Base-by-base conservation (phyloP, 2,329 filamentous ascomycete genomes). In the Penicillium verrucosum region DNA sequence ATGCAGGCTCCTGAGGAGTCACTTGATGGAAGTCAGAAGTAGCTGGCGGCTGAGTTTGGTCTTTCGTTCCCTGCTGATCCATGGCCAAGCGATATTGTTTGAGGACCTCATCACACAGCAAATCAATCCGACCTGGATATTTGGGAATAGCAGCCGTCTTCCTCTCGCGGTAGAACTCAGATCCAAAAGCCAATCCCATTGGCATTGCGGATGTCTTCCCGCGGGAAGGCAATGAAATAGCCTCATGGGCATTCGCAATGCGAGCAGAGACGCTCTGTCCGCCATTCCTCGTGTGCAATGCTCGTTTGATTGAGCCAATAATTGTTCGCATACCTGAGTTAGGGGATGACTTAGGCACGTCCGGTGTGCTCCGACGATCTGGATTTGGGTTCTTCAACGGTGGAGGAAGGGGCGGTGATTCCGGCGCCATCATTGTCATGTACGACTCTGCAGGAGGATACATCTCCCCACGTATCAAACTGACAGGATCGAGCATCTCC, bases 401-500 rank as follows among this genome's bases (percentile, higher is more conserved):
- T 27, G 68, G 59, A n/a, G 70, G 64, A 40, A 77, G 67, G 54
- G 72, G 66, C 32, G 72, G 76, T 4, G 80, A 80, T 46, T 78
- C 79, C 6, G 83, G 80, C 6, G 82, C 78, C 51, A 85, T 75
- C 36, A 86, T 77, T 42, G 92, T 86, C 40, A 97, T 88, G 69
- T 89, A 91, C 0, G 92, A 86, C 59, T 94, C 89, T 0, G 85
- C 85, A 1, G 93, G 94, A 16, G 92, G 90, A 59, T 95, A 84
- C 6, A 96, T 71, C 57, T 92, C 90, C 14, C 94, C 94, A 49
- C 93, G 85, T 21, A 97, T 92, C 37, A 99, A 83, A 62, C 89
- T 93, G 10, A 92, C 91, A 4, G 88, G 86, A 66, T 90, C 88
- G 12, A 88, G 85, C 23, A 87, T 78, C 10, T 86, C 81, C 60